Conservation (phyloP, 1,139 yeast species). For the Kodamaea anthophila region DNA sequence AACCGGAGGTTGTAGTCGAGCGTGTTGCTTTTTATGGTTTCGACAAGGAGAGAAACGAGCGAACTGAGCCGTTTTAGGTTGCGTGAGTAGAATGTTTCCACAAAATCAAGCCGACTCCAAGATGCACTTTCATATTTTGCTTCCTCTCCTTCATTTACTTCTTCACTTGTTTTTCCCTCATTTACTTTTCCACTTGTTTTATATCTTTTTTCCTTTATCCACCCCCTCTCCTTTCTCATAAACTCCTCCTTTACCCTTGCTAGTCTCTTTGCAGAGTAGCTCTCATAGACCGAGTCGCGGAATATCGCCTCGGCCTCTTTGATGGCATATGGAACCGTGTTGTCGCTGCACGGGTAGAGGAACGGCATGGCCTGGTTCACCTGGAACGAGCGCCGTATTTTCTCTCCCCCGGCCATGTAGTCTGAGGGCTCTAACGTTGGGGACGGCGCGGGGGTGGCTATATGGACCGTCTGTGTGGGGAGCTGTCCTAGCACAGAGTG, state of each 20-base stretch:
- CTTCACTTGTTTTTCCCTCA: slow-evolving; percentile 14
- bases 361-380: slow-evolving; percentile 78
- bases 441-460: slow-evolving; percentile 87
- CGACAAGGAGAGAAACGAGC: slow-evolving; percentile 56
- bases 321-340: slow-evolving; percentile 63
- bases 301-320: slow-evolving; percentile 67
- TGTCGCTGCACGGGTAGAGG: slow-evolving; percentile 49
- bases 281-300: slow-evolving; percentile 55
- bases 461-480: slow-evolving; percentile 63
- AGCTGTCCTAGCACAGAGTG: slow-evolving; percentile 52
- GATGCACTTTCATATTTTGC: slow-evolving; percentile 11
- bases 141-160: slow-evolving; percentile 21
- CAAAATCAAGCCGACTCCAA: slow-evolving; percentile 44
- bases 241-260: slow-evolving; percentile 68
- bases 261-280: slow-evolving; percentile 59
- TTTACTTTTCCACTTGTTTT: too few relatives aligned
- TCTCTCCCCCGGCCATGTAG: slow-evolving; percentile 53
- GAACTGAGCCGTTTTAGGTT: slow-evolving; percentile 55
- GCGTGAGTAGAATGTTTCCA: slow-evolving; percentile 53
- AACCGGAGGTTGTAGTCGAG: slow-evolving; percentile 31
- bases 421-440: slow-evolving; percentile 66
- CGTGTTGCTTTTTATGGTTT: slow-evolving; percentile 49
- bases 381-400: slow-evolving; percentile 66
- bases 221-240: slow-evolving; percentile 74
- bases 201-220: slow-evolving; percentile 21